These are phyloP conservation scores for Fusarium sp. DNA, from an alignment of 2,329 filamentous ascomycete genomes.

Conservation along the genomic window DNA sequence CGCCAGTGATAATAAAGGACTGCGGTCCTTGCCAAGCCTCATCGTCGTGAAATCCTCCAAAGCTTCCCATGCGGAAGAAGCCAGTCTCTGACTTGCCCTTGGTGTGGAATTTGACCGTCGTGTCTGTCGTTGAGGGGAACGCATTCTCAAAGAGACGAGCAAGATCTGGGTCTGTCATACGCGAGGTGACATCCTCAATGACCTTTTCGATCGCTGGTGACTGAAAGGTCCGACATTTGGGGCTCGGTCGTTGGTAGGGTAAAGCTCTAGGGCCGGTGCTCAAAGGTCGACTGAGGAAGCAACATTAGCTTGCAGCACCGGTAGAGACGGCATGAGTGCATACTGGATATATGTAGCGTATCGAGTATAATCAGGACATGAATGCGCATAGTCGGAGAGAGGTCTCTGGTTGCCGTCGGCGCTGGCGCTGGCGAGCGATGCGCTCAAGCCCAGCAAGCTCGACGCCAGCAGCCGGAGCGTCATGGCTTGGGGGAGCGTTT, in stretches of 20 bases:
- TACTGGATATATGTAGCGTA: slow-evolving; percentile 57
- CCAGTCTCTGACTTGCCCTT: slow-evolving; percentile 63
- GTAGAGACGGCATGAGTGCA: slow-evolving; percentile 22
- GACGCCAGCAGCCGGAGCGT: slow-evolving; percentile 42
- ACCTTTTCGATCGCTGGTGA: slow-evolving; percentile 89
- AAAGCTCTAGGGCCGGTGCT: slow-evolving; percentile 83
- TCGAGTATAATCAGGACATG: slow-evolving; percentile 56
- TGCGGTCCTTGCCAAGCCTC: slow-evolving; percentile 85
- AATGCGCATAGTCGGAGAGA: slow-evolving; percentile 42
- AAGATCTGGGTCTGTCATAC: slow-evolving; percentile 86
- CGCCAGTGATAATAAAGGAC: slow-evolving; percentile 92
- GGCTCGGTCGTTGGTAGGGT: slow-evolving; percentile 86
- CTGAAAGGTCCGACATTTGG: slow-evolving; percentile 87
- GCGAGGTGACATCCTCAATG: slow-evolving; percentile 82
- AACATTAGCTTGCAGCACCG: slow-evolving; percentile 9
- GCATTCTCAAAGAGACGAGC: slow-evolving; percentile 95
- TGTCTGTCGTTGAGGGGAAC: slow-evolving; percentile 88
- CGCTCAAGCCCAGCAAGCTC: slow-evolving; percentile 44
- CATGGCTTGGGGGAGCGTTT: slow-evolving; percentile 34
- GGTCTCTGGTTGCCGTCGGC: slow-evolving; percentile 39
- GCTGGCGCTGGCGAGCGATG: slow-evolving; percentile 35
- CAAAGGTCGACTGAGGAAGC: slow-evolving; percentile 72
- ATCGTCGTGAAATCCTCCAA: slow-evolving; percentile 55
- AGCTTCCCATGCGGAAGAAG: slow-evolving; percentile 51
- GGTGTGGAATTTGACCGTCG: slow-evolving; percentile 88